Base-by-base conservation (phyloP, 345 rosid species). In the Syzygium oleosum region DNA sequence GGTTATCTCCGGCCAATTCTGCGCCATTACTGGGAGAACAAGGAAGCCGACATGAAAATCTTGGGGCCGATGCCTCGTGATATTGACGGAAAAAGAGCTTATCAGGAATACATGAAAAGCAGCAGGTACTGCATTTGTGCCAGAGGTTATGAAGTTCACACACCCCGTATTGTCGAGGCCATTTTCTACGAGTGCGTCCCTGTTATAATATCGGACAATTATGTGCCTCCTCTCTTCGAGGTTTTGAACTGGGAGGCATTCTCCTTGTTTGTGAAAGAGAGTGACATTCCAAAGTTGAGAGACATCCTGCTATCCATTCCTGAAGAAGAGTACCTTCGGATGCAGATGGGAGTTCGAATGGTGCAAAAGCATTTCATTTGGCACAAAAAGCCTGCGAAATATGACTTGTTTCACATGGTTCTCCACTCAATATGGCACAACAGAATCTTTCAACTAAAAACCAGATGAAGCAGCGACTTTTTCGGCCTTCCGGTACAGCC, bases 41-140 rank as follows among this genome's bases (percentile, higher is more conserved):
- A 93, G 91, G 91, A 91, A 85, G 88, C 93, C 6, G 97, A 96
- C 93, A 95, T 97, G 98, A 97, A 94, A 91, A 94, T 97, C 89
- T 86, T 94, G 2, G 97, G 97, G 65, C 95, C 96, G 5, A 89
- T 96, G 96, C 93, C 96, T 41, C 97, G 94, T 25, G 94, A 94
- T 80, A 84, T 88, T 13, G 91, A 92, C 59, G 90, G 98, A 90
- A 95, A 94, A 89, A 93, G 89, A 89, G 63, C 86, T 14, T 97
- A 96, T 91, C 86, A 95, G 43, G 98, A 95, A 85, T 87, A 93
- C 91, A 95, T 97, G 98, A 95, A 97, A 92, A 95, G 95, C 88
- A 97, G 98, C 93, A 94, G 91, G 91, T 97, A 94, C 87, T 97
- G 99, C 90, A 90, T 96, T 38, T 97, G 99, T 63, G 98, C 98